Evolutionary conservation across 345 rosid genomes (phyloP).

Genomic region (Dipteronia sinensis): DNA sequence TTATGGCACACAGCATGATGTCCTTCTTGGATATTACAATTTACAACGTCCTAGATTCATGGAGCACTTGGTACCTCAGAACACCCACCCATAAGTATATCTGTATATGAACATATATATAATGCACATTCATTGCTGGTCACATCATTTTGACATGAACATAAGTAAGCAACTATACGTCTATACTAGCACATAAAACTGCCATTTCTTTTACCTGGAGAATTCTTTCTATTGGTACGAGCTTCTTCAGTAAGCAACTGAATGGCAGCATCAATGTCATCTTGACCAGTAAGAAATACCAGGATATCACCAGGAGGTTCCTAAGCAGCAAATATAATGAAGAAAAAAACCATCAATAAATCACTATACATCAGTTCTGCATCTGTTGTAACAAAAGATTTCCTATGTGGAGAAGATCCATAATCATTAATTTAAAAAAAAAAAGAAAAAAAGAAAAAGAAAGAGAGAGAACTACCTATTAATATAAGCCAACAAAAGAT

Average conservation of each 20-base stretch:
- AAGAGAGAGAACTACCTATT: not conserved
- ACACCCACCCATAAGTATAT: not conserved
- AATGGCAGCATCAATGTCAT: conserved; percentile 81
- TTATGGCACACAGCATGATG: not conserved
- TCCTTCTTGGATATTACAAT: not conserved
- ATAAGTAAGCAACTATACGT: not conserved
- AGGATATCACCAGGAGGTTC: conserved; percentile 91
- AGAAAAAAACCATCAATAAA: not conserved
- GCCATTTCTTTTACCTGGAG: conserved; percentile 53
- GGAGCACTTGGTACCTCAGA: not conserved
- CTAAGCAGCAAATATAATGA: conserved; percentile 35
- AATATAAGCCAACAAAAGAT: not conserved
- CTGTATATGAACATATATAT: not conserved
- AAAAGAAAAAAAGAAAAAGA: no score
- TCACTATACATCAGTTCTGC: not conserved
- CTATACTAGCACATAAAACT: not conserved
- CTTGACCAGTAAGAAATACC: conserved; percentile 97
- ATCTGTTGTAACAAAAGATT: not conserved
- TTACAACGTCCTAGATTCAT: not conserved
- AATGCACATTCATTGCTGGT: not conserved
- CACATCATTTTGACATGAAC: conserved; percentile 4
- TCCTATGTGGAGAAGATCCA: not conserved
- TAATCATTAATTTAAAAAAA: not conserved
- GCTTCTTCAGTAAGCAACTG: conserved; percentile 74
- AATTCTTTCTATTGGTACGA: conserved; percentile 55